Evolutionary conservation across 176 grass and related monocot genomes (phyloP).

Genomic region (Musa schizocarpa): DNA sequence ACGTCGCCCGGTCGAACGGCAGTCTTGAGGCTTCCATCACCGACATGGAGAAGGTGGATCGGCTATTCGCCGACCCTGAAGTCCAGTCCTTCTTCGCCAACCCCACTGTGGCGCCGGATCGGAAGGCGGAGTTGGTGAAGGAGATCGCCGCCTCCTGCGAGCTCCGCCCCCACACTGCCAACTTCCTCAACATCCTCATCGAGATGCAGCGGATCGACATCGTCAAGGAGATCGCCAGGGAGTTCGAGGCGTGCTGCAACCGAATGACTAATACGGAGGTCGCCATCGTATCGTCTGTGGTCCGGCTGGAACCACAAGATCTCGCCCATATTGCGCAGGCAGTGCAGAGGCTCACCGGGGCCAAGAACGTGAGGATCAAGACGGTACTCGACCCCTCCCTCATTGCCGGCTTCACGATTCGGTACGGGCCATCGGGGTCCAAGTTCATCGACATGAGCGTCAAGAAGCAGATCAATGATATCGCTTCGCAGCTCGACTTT

Average conservation of each 20-base stretch:
- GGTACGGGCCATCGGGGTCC: constrained; percentile 47
- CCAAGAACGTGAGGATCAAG: no score
- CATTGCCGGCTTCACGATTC: constrained; percentile 75
- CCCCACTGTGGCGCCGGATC: constrained; percentile 42
- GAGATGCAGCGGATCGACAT: constrained; percentile 41
- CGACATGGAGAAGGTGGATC: constrained; percentile 62
- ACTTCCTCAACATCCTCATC: constrained; percentile 68
- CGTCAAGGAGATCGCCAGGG: constrained; percentile 52
- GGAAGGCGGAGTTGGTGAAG: constrained; percentile 48
- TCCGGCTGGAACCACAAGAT: constrained; percentile 75
- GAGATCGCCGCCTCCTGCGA: constrained; percentile 48
- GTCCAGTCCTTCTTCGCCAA: constrained; percentile 71
- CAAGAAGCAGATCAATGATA: constrained; percentile 71
- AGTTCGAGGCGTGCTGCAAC: constrained; percentile 75
- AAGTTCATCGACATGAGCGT: constrained; percentile 15
- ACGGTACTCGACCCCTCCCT: constrained; percentile 22
- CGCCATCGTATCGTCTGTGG: constrained; percentile 64
- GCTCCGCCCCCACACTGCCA: constrained; percentile 49
- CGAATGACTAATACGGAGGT: constrained; percentile 54
- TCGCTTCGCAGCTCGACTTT: constrained; percentile 46
- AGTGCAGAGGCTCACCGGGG: constrained; percentile 6
- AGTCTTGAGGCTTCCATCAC: constrained; percentile 46
- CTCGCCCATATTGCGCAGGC: constrained; percentile 75
- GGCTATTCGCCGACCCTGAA: constrained; percentile 47
- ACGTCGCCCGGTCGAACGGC: constrained; percentile 38